Conservation (phyloP, 345 rosid genomes). For the Erysimum cheiranthoides region DNA sequence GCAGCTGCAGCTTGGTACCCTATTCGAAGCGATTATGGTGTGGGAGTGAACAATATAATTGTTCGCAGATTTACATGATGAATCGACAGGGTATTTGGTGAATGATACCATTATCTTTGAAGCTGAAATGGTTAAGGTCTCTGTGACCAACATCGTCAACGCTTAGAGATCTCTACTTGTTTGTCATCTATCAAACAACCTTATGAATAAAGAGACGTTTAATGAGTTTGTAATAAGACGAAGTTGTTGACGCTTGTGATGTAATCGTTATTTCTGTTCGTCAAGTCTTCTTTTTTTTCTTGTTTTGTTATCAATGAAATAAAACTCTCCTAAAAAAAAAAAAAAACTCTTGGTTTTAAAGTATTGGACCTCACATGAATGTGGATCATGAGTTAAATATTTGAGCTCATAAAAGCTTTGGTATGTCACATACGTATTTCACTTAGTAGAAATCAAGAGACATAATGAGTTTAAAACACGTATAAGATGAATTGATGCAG, state of each 20-base stretch:
- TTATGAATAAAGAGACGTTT: constrained; percentile 17
- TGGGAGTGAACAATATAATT: constrained; percentile 38
- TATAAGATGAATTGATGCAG: no score
- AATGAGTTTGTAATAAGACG: constrained; percentile 10
- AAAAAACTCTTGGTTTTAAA: no score
- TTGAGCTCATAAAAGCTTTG: no score
- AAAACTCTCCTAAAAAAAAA: not conserved
- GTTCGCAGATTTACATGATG: constrained; percentile 9
- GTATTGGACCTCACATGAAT: not conserved
- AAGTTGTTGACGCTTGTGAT: no score
- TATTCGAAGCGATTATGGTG: constrained; percentile 1
- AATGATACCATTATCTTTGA: constrained; percentile 50
- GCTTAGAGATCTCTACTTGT: constrained; percentile 15
- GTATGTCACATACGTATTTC: no score
- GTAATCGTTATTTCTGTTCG: no score
- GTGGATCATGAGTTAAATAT: no score
- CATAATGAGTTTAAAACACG: no score
- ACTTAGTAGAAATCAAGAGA: no score
- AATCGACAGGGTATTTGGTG: constrained; percentile 44
- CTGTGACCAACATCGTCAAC: constrained; percentile 39
- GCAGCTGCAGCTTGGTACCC: constrained; percentile 48
- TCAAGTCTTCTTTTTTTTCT: not conserved
- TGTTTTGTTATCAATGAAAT: constrained; percentile 18
- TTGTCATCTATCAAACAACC: not conserved
- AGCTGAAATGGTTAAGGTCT: constrained; percentile 45